Base-by-base conservation (phyloP, 495 filamentous ascomycete genomes). In the Glonium stellatum region DNA sequence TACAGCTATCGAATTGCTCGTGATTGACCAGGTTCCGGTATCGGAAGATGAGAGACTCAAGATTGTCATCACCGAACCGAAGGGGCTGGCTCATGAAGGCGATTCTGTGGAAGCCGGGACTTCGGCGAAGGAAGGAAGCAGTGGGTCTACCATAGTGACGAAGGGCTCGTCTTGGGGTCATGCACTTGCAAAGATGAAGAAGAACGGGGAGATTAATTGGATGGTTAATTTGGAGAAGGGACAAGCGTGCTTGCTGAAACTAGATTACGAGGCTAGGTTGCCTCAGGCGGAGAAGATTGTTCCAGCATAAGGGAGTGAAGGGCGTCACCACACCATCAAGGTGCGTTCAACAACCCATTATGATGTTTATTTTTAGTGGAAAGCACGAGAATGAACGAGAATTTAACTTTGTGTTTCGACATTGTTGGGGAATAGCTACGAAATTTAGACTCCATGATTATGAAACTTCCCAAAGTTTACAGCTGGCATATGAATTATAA, bases 1-100 rank as follows among this genome's bases (percentile, higher is more conserved):
- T 0, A 62, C 71, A 9, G 58, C 73, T 0, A 77, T 86, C 27
- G 78, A 79, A 48, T 59, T 87, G 9, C 72, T 78, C 0, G 77
- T 88, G 35, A 68, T 83, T 8, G 85, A 90, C 58, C 85, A 89
- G 72, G 73, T 88, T 12, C 87, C 86, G 3, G 76, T 87, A 2
- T 82, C 77, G 31, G 79, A 87, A 67, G 84, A 88, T 48, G 85
- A 88, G 67, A 75, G 76, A 50, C 70, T 88, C 12, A 69, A 72
- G 19, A 73, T 88, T 27, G 72, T 79, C 2, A 67, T 87, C 23
- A 48, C 80, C 18, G 67, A 76, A 27, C 86, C 85, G 1, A 62
- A 67, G 11, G 82, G 82, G 0, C 57, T 88, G 56, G 71, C 67
- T 22, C 61, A 60, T 27, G 75, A 75, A 37, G 81, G 78, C 0